Percentiles rank a stretch among this genome's conserved stretches.
phyloP scores from a whole-genome alignment of 1,284 basidiomycete genomes.

The Leccinum huronense region DNA sequence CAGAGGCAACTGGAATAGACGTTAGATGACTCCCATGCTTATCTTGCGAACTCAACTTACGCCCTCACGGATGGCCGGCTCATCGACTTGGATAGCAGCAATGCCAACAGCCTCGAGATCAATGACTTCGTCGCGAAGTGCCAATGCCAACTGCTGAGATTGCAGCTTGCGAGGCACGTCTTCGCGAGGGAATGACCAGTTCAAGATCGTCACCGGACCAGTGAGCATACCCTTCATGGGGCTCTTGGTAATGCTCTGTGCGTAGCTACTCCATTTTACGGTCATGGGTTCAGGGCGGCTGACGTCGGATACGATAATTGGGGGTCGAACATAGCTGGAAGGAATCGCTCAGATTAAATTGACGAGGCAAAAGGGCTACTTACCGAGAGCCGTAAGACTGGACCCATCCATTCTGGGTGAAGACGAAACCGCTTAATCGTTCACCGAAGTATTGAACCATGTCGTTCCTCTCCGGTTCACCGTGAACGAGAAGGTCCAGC shows the following conservation, averaged over 20 bases:
- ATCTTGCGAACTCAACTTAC: constrained; percentile 43
- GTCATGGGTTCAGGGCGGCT: constrained; percentile 94
- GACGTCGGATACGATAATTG: constrained; percentile 98
- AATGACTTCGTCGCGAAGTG: constrained; percentile 97
- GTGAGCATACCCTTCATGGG: constrained; percentile 99
- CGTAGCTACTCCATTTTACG: constrained; percentile 96
- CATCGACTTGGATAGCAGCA: constrained; percentile 98
- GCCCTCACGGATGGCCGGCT: constrained; percentile 99
- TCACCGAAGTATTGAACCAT: constrained; percentile 99
- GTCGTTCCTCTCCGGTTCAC: constrained; percentile 98
- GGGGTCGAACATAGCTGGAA: constrained; percentile 94
- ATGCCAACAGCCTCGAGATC: constrained; percentile 99
- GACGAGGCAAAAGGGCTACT: constrained; percentile 26
- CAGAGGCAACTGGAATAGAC: constrained; percentile 69
- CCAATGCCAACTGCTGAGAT: constrained; percentile 97
- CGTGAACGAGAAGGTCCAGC: constrained; percentile 97
- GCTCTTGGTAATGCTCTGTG: constrained; percentile 90
- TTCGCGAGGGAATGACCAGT: constrained; percentile 99
- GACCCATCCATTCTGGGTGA: constrained; percentile 99
- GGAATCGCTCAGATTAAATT: constrained; percentile 30
- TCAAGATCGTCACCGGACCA: constrained; percentile 95
- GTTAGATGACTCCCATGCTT: constrained; percentile 16
- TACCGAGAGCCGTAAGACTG: constrained; percentile 95
- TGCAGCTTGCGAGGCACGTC: constrained; percentile 97
- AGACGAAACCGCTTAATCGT: constrained; percentile 93